A percentile compares a stretch with the other conserved stretches of the same genome.
Conservation (phyloP, 345 rosid species). For the Pelargonium nanum region DNA sequence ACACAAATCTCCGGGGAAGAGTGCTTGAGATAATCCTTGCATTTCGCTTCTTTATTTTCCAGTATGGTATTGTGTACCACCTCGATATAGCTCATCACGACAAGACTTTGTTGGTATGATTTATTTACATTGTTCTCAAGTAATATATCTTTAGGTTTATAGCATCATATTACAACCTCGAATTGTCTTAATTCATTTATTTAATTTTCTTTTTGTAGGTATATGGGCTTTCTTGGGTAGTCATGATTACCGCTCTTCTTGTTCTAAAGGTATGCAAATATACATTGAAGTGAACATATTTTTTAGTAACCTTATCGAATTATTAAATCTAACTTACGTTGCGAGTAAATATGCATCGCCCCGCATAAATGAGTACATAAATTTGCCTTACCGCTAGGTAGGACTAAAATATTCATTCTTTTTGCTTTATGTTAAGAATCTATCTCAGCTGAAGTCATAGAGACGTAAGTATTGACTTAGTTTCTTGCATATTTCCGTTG, state of each 20-base stretch:
- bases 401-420: too few species aligned
- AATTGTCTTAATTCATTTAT: neutral
- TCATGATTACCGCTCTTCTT: constrained; percentile 49
- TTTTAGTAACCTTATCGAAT: neutral
- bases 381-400: too few species aligned
- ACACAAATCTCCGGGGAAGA: constrained; percentile 57
- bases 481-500: neutral
- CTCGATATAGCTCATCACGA: constrained; percentile 64
- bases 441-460: too few species aligned
- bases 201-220: constrained; percentile 34
- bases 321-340: too few species aligned
- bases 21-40: constrained; percentile 68
- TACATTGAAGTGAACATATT: neutral
- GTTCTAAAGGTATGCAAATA: constrained; percentile 59
- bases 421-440: too few species aligned
- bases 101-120: constrained; percentile 53
- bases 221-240: constrained; percentile 82
- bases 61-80: constrained; percentile 93
- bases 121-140: neutral
- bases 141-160: neutral
- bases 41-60: constrained; percentile 74
- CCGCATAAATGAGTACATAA: too few species aligned
- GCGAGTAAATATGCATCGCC: too few species aligned
- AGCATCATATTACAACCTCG: neutral
- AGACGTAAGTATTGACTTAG: too few species aligned